Conservation (phyloP, 2,329 filamentous ascomycete genomes). For the Arthrobotrys pseudoclavata region DNA sequence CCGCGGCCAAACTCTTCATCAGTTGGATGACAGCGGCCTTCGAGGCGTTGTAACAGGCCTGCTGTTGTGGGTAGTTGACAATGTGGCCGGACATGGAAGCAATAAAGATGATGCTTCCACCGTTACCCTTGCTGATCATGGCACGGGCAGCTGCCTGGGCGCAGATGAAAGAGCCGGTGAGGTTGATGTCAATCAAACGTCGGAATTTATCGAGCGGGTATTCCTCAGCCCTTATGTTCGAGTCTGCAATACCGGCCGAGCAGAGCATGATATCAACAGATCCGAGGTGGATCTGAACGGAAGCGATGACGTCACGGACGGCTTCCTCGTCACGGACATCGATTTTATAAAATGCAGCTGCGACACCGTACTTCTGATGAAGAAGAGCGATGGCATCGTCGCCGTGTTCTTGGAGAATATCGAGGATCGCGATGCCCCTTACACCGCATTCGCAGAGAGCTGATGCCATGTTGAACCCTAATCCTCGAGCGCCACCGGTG, state of each 20-base stretch:
- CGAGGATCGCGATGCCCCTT: constrained; percentile 80
- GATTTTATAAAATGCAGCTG: constrained; percentile 82
- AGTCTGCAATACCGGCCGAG: constrained; percentile 83
- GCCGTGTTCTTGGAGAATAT: constrained; percentile 81
- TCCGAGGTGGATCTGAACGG: constrained; percentile 76
- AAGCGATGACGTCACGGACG: constrained; percentile 78
- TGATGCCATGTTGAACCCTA: constrained; percentile 84
- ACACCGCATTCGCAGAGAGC: constrained; percentile 82
- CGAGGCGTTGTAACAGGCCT: constrained; percentile 85
- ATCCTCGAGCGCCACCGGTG: constrained; percentile 80
- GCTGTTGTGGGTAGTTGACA: constrained; percentile 88
- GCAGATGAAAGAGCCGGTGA: constrained; percentile 83
- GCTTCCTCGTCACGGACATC: constrained; percentile 80
- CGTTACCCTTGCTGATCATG: constrained; percentile 80
- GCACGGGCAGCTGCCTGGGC: constrained; percentile 78
- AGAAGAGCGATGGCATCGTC: constrained; percentile 78
- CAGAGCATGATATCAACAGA: constrained; percentile 82
- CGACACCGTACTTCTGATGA: constrained; percentile 78
- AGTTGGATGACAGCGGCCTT: constrained; percentile 85
- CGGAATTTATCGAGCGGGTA: constrained; percentile 84
- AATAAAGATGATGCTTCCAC: constrained; percentile 80
- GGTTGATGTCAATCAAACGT: constrained; percentile 83
- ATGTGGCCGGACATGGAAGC: constrained; percentile 86
- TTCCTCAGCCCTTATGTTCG: constrained; percentile 84
- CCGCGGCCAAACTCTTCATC: constrained; percentile 83